Percentiles rank a stretch among this genome's conserved stretches.
phyloP scores from a whole-genome alignment of 805 yeast genomes.

The Limtongia smithiae region DNA sequence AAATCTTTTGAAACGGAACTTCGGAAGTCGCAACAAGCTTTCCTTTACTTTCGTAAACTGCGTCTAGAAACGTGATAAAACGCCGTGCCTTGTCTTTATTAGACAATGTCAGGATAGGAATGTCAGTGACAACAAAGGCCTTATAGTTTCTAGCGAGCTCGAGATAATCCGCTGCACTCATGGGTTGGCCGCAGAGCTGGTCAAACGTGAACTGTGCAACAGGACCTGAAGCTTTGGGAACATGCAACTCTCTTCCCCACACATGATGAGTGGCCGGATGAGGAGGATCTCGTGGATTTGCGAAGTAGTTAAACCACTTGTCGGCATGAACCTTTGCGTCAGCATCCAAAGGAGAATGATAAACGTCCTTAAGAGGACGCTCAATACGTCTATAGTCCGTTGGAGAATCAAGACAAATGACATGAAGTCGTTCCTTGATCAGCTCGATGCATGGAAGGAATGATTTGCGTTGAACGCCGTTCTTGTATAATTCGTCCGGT shows the following conservation, averaged over 20 bases:
- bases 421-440: conserved; percentile 68
- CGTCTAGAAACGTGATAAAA: conserved; percentile 91
- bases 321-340: conserved; percentile 60
- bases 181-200: conserved; percentile 79
- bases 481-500: conserved; percentile 87
- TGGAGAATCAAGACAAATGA: conserved; percentile 79
- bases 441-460: conserved; percentile 89
- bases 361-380: conserved; percentile 75
- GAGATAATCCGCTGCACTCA: conserved; percentile 93
- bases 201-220: conserved; percentile 89
- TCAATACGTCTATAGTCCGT: conserved; percentile 91
- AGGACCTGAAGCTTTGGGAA: conserved; percentile 70
- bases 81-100: conserved; percentile 83
- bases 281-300: conserved; percentile 43
- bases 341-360: conserved; percentile 62
- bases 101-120: conserved; percentile 75
- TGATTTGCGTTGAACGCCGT: conserved; percentile 89
- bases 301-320: conserved; percentile 76
- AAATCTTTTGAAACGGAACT: conserved; percentile 76
- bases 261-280: conserved; percentile 46
- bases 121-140: conserved; percentile 84
- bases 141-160: conserved; percentile 72
- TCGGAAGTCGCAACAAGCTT: conserved; percentile 86
- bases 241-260: conserved; percentile 82
- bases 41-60: conserved; percentile 89